Conservation (phyloP, 306 rosid genomes). For the Rosa lucieae region DNA sequence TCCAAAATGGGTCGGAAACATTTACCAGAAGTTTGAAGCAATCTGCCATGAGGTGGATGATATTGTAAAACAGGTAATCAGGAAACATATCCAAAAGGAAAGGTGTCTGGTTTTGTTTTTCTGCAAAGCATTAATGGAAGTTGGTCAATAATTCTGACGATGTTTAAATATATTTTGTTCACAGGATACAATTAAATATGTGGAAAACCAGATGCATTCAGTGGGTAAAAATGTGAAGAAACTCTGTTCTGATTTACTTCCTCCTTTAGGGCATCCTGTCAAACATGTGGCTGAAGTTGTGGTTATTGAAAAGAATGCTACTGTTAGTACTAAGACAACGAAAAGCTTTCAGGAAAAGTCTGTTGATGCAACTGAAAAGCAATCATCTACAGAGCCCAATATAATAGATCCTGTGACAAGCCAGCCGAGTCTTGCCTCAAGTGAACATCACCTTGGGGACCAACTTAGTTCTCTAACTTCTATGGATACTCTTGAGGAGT, state of each 20-base stretch:
- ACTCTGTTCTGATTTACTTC: constrained; percentile 60
- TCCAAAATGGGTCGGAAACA: constrained; percentile 67
- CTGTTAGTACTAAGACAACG: constrained; percentile 25
- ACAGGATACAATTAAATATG: constrained; percentile 74
- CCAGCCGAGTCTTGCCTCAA: constrained; percentile 30
- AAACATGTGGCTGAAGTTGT: constrained; percentile 36
- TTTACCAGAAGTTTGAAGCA: constrained; percentile 81
- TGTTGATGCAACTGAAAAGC: constrained; percentile 21
- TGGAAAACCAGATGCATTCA: constrained; percentile 62
- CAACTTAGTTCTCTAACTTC: constrained; percentile 19
- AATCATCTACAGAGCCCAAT: constrained; percentile 32
- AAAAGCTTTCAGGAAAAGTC: constrained; percentile 32
- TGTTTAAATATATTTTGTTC: constrained; percentile 17
- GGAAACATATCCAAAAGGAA: neutral
- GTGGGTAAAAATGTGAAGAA: constrained; percentile 70
- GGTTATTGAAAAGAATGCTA: constrained; percentile 25
- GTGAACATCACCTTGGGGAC: constrained; percentile 18
- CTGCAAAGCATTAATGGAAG: constrained; percentile 6
- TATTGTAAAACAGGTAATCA: constrained; percentile 60
- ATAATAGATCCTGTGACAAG: constrained; percentile 28
- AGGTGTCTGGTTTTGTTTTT: neutral
- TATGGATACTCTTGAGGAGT: constrained; percentile 22
- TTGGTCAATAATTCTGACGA: constrained; percentile 11
- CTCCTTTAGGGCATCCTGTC: constrained; percentile 36
- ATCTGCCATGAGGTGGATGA: constrained; percentile 80